Conservation (phyloP, 169 alveolate species). For the Plasmodium falciparum region DNA sequence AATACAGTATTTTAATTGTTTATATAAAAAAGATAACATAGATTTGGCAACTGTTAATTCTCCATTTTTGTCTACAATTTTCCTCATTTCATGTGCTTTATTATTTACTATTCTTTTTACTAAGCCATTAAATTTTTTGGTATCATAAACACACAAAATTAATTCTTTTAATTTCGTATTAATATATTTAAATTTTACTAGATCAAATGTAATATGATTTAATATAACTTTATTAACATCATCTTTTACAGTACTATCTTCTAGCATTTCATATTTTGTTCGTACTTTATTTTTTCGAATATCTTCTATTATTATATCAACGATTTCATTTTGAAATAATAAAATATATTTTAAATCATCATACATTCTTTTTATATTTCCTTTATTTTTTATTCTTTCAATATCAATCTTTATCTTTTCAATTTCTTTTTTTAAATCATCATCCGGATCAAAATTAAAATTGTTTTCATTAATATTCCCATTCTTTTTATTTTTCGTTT, state of each 20-base stretch:
- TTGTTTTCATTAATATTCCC: constrained; percentile 5
- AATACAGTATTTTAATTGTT: constrained; percentile 55
- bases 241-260: constrained; percentile 56
- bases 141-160: constrained; percentile 69
- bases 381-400: constrained; percentile 60
- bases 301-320: constrained; percentile 57
- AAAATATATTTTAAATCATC: constrained; percentile 73
- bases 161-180: constrained; percentile 64
- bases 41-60: constrained; percentile 65
- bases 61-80: constrained; percentile 40
- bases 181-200: constrained; percentile 64
- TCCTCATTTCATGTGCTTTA: constrained; percentile 58
- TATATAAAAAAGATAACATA: constrained; percentile 55
- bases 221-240: constrained; percentile 54
- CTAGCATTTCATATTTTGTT: constrained; percentile 52
- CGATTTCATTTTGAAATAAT: constrained; percentile 66
- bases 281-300: constrained; percentile 60
- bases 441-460: constrained; percentile 57
- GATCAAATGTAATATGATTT: constrained; percentile 65
- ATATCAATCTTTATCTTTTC: constrained; percentile 68
- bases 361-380: constrained; percentile 59
- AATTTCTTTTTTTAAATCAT: constrained; percentile 62
- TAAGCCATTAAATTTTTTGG: constrained; percentile 66
- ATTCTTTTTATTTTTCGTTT: background rate
- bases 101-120: constrained; percentile 38